phyloP scores from a whole-genome alignment of 108 stramenopile genomes.

The Thalassiosira profunda region DNA sequence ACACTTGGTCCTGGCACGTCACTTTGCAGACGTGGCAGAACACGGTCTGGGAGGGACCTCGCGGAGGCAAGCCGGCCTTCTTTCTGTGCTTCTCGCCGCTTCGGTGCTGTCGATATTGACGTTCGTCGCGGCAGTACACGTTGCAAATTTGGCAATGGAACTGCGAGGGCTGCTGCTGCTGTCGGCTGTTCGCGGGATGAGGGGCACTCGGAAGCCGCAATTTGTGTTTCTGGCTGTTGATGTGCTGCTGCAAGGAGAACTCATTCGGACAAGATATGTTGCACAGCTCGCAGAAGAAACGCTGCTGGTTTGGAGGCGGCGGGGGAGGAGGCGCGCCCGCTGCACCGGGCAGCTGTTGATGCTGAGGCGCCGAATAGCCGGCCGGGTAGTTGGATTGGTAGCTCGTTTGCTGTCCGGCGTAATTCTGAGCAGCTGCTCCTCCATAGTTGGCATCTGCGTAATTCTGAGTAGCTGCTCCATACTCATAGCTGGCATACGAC shows the following conservation, averaged over 20 bases:
- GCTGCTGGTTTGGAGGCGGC: constrained; percentile 9
- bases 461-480: background rate
- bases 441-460: background rate
- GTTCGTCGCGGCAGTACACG: constrained; percentile 2
- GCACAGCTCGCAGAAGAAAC: constrained; percentile 10
- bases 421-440: background rate
- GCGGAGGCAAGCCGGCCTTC: background rate
- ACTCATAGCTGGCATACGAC: background rate
- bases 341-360: background rate
- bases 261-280: constrained; percentile 3
- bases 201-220: no score
- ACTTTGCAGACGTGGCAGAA: constrained; percentile 6
- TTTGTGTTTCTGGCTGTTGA: background rate
- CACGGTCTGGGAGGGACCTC: background rate
- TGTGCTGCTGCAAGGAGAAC: background rate
- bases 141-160: background rate
- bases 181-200: no score
- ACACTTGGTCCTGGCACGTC: constrained; percentile 8
- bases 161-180: background rate
- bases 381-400: background rate
- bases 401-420: no score
- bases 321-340: constrained; percentile 15
- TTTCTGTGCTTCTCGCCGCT: background rate
- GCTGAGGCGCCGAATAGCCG: background rate
- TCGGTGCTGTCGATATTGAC: constrained; percentile 3